Evolutionary conservation across 192 early-diverging fungal genomes (phyloP).

Genomic region (Gamsiella multidivaricata): DNA sequence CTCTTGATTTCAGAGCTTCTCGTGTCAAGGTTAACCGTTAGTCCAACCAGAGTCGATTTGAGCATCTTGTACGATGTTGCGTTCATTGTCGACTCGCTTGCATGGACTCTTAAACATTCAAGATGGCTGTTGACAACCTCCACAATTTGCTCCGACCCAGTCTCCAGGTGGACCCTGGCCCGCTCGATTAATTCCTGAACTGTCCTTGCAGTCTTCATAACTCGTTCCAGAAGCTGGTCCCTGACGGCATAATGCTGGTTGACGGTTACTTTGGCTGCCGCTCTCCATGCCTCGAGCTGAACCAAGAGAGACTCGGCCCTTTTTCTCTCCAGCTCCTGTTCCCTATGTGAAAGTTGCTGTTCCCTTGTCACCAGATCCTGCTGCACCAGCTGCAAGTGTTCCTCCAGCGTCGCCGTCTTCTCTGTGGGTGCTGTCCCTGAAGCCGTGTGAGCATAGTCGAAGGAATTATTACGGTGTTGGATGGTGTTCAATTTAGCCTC

Average conservation of each 20-base stretch:
- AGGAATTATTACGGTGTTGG: constrained; percentile 38
- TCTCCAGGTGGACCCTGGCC: constrained; percentile 46
- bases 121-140: constrained; percentile 41
- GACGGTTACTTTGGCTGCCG: constrained; percentile 44
- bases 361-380: constrained; percentile 40
- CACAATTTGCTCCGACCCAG: constrained; percentile 41
- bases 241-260: constrained; percentile 51
- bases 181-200: constrained; percentile 38
- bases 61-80: constrained; percentile 29
- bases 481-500: constrained; percentile 52
- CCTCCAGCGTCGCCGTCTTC: constrained; percentile 7
- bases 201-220: constrained; percentile 47
- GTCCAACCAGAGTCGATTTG: constrained; percentile 41
- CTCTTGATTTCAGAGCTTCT: constrained; percentile 51
- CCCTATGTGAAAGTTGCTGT: constrained; percentile 26
- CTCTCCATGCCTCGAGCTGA: constrained; percentile 45
- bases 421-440: not conserved
- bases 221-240: constrained; percentile 42
- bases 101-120: constrained; percentile 33
- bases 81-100: constrained; percentile 19
- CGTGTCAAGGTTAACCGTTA: constrained; percentile 47
- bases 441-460: constrained; percentile 22
- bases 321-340: constrained; percentile 44
- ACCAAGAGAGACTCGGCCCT: constrained; percentile 34
- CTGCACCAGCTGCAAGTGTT: constrained; percentile 35